A percentile compares a stretch with the other conserved stretches of the same genome.
phyloP scores from a whole-genome alignment of 2,329 filamentous ascomycete species.

The Verticillium nubilum region DNA sequence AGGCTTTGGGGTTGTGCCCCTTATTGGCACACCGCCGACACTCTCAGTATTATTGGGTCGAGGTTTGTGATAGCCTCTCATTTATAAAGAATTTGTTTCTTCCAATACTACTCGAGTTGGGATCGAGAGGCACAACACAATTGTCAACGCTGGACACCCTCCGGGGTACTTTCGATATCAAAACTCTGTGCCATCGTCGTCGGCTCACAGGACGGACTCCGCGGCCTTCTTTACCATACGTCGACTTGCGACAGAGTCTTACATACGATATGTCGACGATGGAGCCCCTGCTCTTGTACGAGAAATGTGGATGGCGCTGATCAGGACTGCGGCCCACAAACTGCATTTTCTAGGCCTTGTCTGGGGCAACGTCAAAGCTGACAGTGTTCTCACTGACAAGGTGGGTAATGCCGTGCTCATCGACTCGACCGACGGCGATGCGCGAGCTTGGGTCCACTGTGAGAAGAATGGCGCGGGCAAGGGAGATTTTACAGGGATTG shows the following conservation, averaged over 20 bases:
- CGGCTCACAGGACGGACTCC: not conserved
- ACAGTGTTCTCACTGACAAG: constrained; percentile 22
- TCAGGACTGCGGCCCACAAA: constrained; percentile 8
- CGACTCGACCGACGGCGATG: constrained; percentile 23
- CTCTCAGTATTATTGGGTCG: no score
- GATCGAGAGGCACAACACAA: no score
- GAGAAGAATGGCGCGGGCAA: constrained; percentile 16
- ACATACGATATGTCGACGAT: not conserved
- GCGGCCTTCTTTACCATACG: not conserved
- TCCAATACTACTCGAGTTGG: no score
- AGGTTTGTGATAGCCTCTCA: no score
- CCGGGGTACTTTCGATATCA: no score
- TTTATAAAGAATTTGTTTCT: no score
- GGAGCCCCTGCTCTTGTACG: not conserved
- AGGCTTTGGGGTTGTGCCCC: no score
- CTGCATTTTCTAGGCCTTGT: constrained; percentile 16
- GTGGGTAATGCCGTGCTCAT: constrained; percentile 21
- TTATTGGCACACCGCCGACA: no score
- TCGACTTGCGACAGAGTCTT: not conserved
- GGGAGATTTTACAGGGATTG: constrained; percentile 17
- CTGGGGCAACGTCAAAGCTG: constrained; percentile 24
- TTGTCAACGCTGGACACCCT: no score
- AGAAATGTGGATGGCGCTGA: constrained; percentile 13
- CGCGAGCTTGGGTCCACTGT: constrained; percentile 19
- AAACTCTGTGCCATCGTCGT: not conserved